Evolutionary conservation across 139 green algal species (phyloP), one percentile per base, ranked within the genome.

Genomic region (Mychonastes homosphaera): DNA sequence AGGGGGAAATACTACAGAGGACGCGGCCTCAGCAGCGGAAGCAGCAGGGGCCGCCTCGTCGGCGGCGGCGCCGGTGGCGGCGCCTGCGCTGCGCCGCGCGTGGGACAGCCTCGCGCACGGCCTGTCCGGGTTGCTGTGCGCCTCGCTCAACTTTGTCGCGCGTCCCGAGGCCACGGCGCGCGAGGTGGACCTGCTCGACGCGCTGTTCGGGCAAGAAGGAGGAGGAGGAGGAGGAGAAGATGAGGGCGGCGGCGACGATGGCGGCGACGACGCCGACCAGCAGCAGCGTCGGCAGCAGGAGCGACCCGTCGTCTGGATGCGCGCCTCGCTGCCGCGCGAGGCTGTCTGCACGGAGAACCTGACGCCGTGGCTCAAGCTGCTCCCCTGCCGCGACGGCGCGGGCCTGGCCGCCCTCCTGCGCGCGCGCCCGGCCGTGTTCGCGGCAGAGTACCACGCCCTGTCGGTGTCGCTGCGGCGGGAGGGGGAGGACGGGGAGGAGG

Each of bases 281-380:
- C 30, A 43, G 12, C 26, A 35, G 28, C 36, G 10, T n/a, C 16
- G 50, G 28, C 7, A 32, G 8, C 19, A n/a, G 19, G 3, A 49
- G 33, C n/a, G n/a, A 45, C 19, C 26, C 36, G 48, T n/a, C n/a
- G n/a, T n/a, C n/a, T 38, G 40, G 44, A 12, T 24, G 41, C 45
- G 36, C 16, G 88, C 71, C 6, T 41, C 58, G 24, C 56, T 96
- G 35, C 79, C 85, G 0, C 62, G 70, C 10, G 89, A 96, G 67
- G 69, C 75, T 8, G 70, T 87, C 1, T 96, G 89, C 76, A 84
- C 78, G 0, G 89, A 97, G 69, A 96, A 95, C 56, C 68, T 96
- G 13, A 88, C 80, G 7, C 83, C 87, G 1, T 97, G 89, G 89
- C 67, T 90, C 23, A 86, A 86, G 69, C 77, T 97, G 51, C 75